Base-by-base conservation (phyloP, 2,329 filamentous ascomycete genomes). In the Shiraia bambusicola region DNA sequence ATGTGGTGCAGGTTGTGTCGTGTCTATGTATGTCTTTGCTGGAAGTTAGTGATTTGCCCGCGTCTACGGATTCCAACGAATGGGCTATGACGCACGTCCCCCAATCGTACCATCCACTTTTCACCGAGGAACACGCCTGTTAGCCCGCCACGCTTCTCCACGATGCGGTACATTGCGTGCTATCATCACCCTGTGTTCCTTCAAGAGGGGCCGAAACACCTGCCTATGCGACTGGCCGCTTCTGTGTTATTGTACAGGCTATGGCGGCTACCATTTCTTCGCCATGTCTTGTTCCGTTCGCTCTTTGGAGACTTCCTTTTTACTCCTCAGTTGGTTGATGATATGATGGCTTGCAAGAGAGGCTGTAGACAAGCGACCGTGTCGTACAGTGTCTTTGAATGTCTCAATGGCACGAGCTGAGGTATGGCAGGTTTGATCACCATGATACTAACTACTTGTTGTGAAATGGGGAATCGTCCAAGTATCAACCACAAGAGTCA, bases 1-100 rank as follows among this genome's bases (percentile, higher is more conserved):
- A 53, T 53, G 52, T 47, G 49, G 47, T 51, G 47, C 29, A 41
- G 42, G 45, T 30, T 31, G 39, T 32, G 50, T 54, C 40, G 35
- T 52, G 56, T 54, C 50, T 44, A 65, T 65, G 61, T 66, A 61
- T 39, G 61, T 59, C 56, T 66, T 63, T 58, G 66, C 54, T 68
- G 65, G 58, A 54, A 49, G 37, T 42, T 39, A 52, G 41, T 68
- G 65, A 66, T 66, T 67, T 50, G 54, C 47, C 44, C 39, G 45
- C 42, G 38, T 45, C n/a, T n/a, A n/a, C n/a, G n/a, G n/a, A n/a
- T n/a, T n/a, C 38, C 43, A 39, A 41, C 25, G 28, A 35, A 33
- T 54, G 47, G 49, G 36, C 47, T 28, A 53, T 58, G 9, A 19
- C 37, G 27, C 35, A 29, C 24, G 16, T 6, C 28, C 36, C 19